Evolutionary conservation across 805 yeast genomes (phyloP).

Genomic region (Ogataea zsoltii): DNA sequence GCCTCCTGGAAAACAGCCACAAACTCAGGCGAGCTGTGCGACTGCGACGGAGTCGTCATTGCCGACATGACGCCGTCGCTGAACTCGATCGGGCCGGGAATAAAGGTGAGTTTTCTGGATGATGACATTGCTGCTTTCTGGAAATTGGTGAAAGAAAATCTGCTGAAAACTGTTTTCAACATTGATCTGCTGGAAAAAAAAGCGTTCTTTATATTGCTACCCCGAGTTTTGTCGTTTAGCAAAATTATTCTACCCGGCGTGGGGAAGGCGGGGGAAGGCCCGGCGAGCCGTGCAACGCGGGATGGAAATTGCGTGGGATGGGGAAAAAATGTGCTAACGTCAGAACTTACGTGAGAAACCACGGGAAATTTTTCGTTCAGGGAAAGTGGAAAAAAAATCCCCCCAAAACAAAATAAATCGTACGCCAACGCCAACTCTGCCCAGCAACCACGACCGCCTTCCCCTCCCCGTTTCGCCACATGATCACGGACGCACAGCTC

Average conservation of each 20-base stretch:
- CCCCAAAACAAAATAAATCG: too few species aligned
- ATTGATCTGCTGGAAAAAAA: not conserved
- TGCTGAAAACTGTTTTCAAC: not conserved
- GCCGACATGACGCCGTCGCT: constrained; percentile 77
- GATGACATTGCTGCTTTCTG: constrained; percentile 20
- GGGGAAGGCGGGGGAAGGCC: not conserved
- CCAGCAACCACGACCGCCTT: too few species aligned
- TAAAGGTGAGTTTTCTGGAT: constrained; percentile 34
- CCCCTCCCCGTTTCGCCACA: too few species aligned
- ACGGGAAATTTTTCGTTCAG: too few species aligned
- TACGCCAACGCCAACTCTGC: too few species aligned
- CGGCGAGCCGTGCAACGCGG: too few species aligned
- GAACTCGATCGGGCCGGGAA: constrained; percentile 47
- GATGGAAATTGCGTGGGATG: not conserved
- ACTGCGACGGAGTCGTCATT: constrained; percentile 77
- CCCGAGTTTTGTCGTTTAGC: not conserved
- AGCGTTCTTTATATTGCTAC: not conserved
- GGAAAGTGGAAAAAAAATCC: too few species aligned
- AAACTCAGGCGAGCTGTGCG: constrained; percentile 90
- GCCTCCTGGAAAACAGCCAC: constrained; percentile 69
- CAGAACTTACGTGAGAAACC: too few species aligned
- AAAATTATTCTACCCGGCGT: not conserved
- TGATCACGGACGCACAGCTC: constrained; percentile 85
- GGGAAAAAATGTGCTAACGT: too few species aligned
- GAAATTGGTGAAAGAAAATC: not conserved